These are phyloP conservation scores for Penicillium herquei DNA, from an alignment of 495 filamentous ascomycete genomes.

Conservation along the genomic window DNA sequence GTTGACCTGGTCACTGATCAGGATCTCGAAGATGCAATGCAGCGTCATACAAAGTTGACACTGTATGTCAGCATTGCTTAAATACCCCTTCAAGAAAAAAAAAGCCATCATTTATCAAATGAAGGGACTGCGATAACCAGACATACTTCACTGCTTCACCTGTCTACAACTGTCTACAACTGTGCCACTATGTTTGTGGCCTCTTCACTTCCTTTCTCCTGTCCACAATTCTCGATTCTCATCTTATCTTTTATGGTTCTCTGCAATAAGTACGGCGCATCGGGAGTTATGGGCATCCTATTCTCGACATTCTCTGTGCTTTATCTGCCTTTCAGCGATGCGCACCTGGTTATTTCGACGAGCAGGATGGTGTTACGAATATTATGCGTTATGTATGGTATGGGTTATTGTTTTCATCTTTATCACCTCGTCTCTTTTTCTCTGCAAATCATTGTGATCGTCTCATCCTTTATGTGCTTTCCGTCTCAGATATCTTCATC, in stretches of 20 bases:
- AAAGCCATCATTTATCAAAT: slow-evolving; percentile 12
- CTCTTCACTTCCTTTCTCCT: neutral
- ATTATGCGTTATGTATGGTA: slow-evolving; percentile 31
- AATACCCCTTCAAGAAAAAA: slow-evolving; percentile 16
- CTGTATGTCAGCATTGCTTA: slow-evolving; percentile 66
- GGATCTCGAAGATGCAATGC: slow-evolving; percentile 76
- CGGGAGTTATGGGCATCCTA: slow-evolving; percentile 24
- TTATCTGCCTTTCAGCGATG: slow-evolving; percentile 23
- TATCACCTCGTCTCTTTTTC: slow-evolving; percentile 12
- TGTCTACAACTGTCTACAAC: neutral
- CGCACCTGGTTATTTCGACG: slow-evolving; percentile 13
- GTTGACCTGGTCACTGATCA: slow-evolving; percentile 72
- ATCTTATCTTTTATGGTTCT: slow-evolving; percentile 22
- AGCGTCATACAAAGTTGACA: slow-evolving; percentile 82
- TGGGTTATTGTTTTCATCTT: slow-evolving; percentile 24
- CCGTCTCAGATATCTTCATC: too few species aligned
- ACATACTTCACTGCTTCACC: neutral
- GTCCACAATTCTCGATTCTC: neutral
- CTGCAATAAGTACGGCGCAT: slow-evolving; percentile 27
- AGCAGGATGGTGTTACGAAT: slow-evolving; percentile 26
- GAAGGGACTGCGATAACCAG: slow-evolving; percentile 7
- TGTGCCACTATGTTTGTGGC: neutral
- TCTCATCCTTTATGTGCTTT: neutral
- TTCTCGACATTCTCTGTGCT: slow-evolving; percentile 11
- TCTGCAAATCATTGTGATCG: slow-evolving; percentile 4